phyloP scores from a whole-genome alignment of 805 yeast species.

The Starmerella scarabaei region DNA sequence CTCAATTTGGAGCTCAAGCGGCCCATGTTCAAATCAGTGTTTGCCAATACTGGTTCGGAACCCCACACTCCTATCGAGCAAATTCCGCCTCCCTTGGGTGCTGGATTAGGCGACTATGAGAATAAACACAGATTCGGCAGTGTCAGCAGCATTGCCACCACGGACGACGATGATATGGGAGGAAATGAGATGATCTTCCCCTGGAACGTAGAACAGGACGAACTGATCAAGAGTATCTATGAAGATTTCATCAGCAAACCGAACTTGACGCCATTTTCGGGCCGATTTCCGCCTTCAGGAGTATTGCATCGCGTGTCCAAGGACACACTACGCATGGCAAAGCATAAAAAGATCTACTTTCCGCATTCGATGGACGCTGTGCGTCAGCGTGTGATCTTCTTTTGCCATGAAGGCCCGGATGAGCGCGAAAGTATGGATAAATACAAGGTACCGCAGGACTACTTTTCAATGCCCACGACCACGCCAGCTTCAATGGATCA shows the following conservation, averaged over 20 bases:
- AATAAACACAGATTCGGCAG: slow-evolving; percentile 22
- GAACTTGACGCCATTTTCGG: slow-evolving; percentile 54
- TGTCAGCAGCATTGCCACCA: slow-evolving; percentile 21
- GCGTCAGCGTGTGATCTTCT: slow-evolving; percentile 24
- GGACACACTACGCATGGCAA: slow-evolving; percentile 34
- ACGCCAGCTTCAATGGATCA: neutral
- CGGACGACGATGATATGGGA: slow-evolving; percentile 25
- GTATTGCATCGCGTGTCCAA: slow-evolving; percentile 48
- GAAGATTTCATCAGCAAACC: slow-evolving; percentile 43
- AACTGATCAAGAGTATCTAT: slow-evolving; percentile 35
- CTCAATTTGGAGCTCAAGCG: neutral
- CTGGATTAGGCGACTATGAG: neutral
- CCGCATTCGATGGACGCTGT: slow-evolving; percentile 26
- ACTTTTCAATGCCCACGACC: slow-evolving; percentile 4
- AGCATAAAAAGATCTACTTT: slow-evolving; percentile 19
- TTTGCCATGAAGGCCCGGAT: slow-evolving; percentile 14
- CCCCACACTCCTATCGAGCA: slow-evolving; percentile 23
- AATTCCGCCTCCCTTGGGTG: slow-evolving; percentile 10
- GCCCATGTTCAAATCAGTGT: slow-evolving; percentile 1
- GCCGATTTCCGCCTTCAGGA: slow-evolving; percentile 54
- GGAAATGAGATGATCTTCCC: slow-evolving; percentile 12
- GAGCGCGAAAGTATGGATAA: slow-evolving; percentile 4
- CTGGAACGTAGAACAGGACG: slow-evolving; percentile 30
- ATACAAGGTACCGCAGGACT: slow-evolving; percentile 8
- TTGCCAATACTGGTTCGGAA: slow-evolving; percentile 7